Evolutionary conservation across 176 grass and related monocot genomes (phyloP).

Genomic region (Pharus latifolius): DNA sequence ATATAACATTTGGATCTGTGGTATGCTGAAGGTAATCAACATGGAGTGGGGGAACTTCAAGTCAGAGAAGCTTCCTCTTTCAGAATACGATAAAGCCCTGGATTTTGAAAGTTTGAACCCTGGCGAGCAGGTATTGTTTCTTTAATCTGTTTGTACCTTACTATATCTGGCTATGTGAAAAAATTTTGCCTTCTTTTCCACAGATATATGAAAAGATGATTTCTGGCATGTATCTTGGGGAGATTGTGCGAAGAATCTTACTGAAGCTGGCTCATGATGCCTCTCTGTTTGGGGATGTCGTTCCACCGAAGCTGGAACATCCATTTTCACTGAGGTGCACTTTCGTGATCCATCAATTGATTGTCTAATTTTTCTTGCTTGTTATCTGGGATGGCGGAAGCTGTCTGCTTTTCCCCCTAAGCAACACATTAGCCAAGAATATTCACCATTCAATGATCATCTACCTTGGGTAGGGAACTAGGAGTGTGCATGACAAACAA

Average conservation of each 20-base stretch:
- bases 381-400: too few relatives aligned
- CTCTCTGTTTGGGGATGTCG: slow-evolving; percentile 63
- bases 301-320: slow-evolving; percentile 66
- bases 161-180: neutral
- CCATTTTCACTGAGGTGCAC: slow-evolving; percentile 53
- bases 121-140: slow-evolving; percentile 57
- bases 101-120: slow-evolving; percentile 88
- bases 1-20: neutral
- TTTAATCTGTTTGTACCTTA: slow-evolving; percentile 1
- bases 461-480: too few relatives aligned
- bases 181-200: neutral
- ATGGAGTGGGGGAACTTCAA: slow-evolving; percentile 96
- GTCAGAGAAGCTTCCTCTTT: slow-evolving; percentile 58
- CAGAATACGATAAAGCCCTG: slow-evolving; percentile 56
- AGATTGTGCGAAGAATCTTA: slow-evolving; percentile 71
- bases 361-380: neutral
- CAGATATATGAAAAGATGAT: slow-evolving; percentile 98
- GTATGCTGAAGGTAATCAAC: slow-evolving; percentile 67
- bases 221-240: slow-evolving; percentile 99
- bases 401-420: too few relatives aligned
- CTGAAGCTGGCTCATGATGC: slow-evolving; percentile 70
- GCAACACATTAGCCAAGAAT: too few relatives aligned
- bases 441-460: too few relatives aligned
- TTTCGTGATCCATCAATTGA: slow-evolving; percentile 7
- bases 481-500: too few relatives aligned